phyloP scores from a whole-genome alignment of 768 basidiomycete genomes.

The Dentipellis sp. region DNA sequence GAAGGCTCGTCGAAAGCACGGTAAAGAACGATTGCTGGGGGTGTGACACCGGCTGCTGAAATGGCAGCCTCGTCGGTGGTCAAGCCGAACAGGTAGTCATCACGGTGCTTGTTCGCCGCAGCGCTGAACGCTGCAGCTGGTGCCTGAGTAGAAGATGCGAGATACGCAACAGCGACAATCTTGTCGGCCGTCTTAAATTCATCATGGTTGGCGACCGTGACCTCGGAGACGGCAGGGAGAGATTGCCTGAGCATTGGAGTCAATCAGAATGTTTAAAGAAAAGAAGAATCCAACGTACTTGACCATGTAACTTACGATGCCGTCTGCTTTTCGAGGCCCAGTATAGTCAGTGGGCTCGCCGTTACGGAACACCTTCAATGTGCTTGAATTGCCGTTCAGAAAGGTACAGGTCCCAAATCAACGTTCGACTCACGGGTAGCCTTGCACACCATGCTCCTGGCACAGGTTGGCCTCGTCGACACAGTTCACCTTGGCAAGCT shows the following conservation, averaged over 20 bases:
- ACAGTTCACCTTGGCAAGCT: slow-evolving; percentile 94
- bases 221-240: slow-evolving; percentile 82
- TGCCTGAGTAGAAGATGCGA: slow-evolving; percentile 60
- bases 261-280: slow-evolving; percentile 1
- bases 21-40: slow-evolving; percentile 87
- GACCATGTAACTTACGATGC: slow-evolving; percentile 93
- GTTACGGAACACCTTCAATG: slow-evolving; percentile 85
- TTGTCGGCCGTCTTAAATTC: slow-evolving; percentile 88
- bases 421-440: slow-evolving; percentile 72
- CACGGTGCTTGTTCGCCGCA: slow-evolving; percentile 81
- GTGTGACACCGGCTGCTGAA: slow-evolving; percentile 60
- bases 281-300: slow-evolving; percentile 44
- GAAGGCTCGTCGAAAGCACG: slow-evolving; percentile 84
- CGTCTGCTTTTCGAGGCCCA: slow-evolving; percentile 90
- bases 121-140: slow-evolving; percentile 69
- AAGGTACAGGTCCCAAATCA: not conserved
- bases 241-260: slow-evolving; percentile 56
- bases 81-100: slow-evolving; percentile 89
- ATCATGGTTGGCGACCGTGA: slow-evolving; percentile 66
- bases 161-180: slow-evolving; percentile 83
- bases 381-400: slow-evolving; percentile 38
- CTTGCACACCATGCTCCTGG: slow-evolving; percentile 77
- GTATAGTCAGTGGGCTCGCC: slow-evolving; percentile 74
- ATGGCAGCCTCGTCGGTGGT: slow-evolving; percentile 63
- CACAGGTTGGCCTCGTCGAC: slow-evolving; percentile 92